Conservation (phyloP, 1,284 basidiomycete species). For the Fomitiporia mediterranea region DNA sequence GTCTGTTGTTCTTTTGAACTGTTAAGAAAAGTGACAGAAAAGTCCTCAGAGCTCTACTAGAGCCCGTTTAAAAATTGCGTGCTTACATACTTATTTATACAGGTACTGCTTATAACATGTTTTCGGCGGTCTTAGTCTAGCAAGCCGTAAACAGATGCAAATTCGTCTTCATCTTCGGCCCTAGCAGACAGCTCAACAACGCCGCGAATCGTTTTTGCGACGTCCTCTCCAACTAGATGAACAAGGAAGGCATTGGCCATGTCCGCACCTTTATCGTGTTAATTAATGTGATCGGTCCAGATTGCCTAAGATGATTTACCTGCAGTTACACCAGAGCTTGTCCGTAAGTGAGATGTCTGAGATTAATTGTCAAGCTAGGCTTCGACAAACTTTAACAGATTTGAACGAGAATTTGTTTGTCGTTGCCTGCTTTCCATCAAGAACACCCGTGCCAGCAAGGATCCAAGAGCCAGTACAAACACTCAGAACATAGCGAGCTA, state of each 20-base stretch:
- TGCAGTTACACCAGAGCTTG: constrained; percentile 36
- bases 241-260: constrained; percentile 34
- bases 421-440: constrained; percentile 28
- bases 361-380: too few species aligned
- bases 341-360: too few species aligned
- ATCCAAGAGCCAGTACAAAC: constrained; percentile 29
- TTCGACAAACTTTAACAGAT: constrained; percentile 20
- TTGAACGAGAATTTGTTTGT: constrained; percentile 28
- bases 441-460: constrained; percentile 25
- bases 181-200: constrained; percentile 30
- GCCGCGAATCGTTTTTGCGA: constrained; percentile 24
- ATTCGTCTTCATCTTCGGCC: constrained; percentile 32
- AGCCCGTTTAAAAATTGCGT: too few species aligned
- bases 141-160: constrained; percentile 31
- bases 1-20: too few species aligned
- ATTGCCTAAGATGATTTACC: constrained; percentile 23
- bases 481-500: constrained; percentile 24
- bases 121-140: too few species aligned
- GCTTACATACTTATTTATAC: too few species aligned
- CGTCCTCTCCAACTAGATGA: constrained; percentile 30
- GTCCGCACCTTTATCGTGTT: constrained; percentile 29
- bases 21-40: too few species aligned
- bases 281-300: background rate
- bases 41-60: too few species aligned
- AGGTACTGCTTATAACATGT: too few species aligned